These are phyloP conservation scores for Pythium utonaiense DNA, from an alignment of 352 stramenopile genomes.

Conservation along the genomic window DNA sequence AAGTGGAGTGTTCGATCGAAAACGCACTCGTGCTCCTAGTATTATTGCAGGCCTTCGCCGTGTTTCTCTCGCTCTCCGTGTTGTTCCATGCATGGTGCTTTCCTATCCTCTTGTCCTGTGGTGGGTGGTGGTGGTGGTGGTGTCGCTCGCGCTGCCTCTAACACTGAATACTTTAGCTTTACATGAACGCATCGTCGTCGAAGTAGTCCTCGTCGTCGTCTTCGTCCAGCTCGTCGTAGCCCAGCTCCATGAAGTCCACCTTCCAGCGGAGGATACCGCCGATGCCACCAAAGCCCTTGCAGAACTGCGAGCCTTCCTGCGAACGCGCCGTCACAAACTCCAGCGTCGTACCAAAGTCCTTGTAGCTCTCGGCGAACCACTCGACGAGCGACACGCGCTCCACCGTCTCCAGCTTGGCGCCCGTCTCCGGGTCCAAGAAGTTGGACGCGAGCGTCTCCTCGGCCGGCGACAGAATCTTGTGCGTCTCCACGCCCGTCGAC, in stretches of 20 bases:
- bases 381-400: conserved; percentile 97
- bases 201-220: conserved; percentile 89
- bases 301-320: conserved; percentile 99
- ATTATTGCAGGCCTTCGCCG: neutral
- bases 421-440: conserved; percentile 95
- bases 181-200: conserved; percentile 84
- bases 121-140: neutral
- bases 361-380: conserved; percentile 99
- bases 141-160: conserved; percentile 9
- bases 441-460: conserved; percentile 94
- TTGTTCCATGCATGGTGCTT: neutral
- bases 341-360: conserved; percentile 97
- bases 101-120: neutral
- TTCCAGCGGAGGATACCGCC: conserved; percentile 98
- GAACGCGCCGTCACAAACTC: conserved; percentile 99
- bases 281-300: conserved; percentile 99
- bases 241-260: conserved; percentile 98
- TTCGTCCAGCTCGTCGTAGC: conserved; percentile 89
- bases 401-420: conserved; percentile 96
- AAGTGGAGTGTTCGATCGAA: neutral
- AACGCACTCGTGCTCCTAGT: neutral
- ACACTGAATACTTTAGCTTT: conserved; percentile 53
- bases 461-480: conserved; percentile 73
- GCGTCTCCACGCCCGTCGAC: conserved; percentile 79
- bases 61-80: conserved; percentile 4